Conservation (phyloP, 2,329 filamentous ascomycete genomes). For the Thielaviopsis ethacetica region DNA sequence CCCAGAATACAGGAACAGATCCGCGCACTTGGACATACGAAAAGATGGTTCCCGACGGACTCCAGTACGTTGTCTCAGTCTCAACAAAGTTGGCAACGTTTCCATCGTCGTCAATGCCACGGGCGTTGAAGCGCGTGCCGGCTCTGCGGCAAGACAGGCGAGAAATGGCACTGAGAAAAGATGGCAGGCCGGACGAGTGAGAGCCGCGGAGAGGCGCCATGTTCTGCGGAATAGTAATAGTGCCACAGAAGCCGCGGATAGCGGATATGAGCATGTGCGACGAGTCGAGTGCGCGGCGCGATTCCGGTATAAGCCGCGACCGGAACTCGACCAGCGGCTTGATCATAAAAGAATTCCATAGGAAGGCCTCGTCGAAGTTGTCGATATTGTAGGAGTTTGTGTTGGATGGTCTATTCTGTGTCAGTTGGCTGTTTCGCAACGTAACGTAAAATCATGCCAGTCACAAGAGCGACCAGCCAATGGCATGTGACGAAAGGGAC, state of each 20-base stretch:
- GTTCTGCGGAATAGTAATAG: constrained; percentile 66
- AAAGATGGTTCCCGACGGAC: constrained; percentile 60
- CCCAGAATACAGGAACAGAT: constrained; percentile 94
- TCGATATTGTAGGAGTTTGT: constrained; percentile 73
- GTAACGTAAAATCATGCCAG: constrained; percentile 1
- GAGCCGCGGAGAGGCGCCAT: constrained; percentile 42
- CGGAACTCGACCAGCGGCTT: constrained; percentile 80
- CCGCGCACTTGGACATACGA: constrained; percentile 89
- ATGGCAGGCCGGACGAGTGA: constrained; percentile 54
- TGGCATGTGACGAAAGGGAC: neutral
- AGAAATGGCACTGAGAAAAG: constrained; percentile 77
- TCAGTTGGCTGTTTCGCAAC: neutral
- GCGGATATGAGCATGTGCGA: constrained; percentile 84
- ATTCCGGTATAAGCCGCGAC: constrained; percentile 56
- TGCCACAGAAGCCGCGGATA: constrained; percentile 82
- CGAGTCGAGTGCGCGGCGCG: constrained; percentile 65
- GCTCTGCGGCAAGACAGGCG: constrained; percentile 79
- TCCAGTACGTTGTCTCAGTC: constrained; percentile 85
- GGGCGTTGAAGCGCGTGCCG: constrained; percentile 90
- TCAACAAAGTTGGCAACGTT: constrained; percentile 99
- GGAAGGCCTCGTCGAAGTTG: constrained; percentile 76
- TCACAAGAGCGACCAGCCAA: too few relatives aligned
- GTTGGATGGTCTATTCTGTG: constrained; percentile 46
- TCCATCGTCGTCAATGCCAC: constrained; percentile 92
- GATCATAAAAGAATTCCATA: constrained; percentile 99